Evolutionary conservation across 2,329 filamentous ascomycete genomes (phyloP).

Genomic region (Didymella arachidicola): DNA sequence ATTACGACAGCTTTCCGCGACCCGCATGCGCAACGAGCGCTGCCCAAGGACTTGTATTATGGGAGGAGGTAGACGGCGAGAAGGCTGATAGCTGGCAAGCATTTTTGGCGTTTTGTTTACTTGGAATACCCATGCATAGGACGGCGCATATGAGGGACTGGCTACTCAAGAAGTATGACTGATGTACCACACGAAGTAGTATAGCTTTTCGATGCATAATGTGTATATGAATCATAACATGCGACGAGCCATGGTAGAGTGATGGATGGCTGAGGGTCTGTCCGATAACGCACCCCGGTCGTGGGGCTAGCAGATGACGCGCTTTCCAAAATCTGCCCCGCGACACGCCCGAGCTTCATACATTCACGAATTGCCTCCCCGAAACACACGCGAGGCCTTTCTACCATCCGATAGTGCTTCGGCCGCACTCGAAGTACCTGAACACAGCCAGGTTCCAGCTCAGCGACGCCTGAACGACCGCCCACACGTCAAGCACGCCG

Average conservation of each 20-base stretch:
- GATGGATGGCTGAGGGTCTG: neutral
- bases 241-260: neutral
- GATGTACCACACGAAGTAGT: neutral
- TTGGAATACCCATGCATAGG: conserved; percentile 22
- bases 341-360: conserved; percentile 5
- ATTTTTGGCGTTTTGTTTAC: conserved; percentile 14
- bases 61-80: conserved; percentile 20
- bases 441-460: neutral
- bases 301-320: conserved; percentile 34
- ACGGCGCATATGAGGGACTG: conserved; percentile 1
- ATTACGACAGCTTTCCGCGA: conserved; percentile 45
- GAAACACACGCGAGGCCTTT: neutral
- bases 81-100: neutral
- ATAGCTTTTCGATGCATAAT: conserved; percentile 3
- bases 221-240: neutral
- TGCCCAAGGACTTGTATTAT: conserved; percentile 25
- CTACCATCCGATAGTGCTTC: neutral
- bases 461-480: neutral
- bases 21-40: conserved; percentile 25
- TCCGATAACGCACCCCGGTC: conserved; percentile 25
- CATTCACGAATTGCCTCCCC: conserved; percentile 4
- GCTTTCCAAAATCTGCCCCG: conserved; percentile 29
- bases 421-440: neutral
- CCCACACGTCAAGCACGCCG: neutral
- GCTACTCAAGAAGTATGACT: neutral